Percentiles rank a stretch among this genome's conserved stretches.
Conservation (phyloP, 345 rosid species). For the Eucalyptus cladocalyx region DNA sequence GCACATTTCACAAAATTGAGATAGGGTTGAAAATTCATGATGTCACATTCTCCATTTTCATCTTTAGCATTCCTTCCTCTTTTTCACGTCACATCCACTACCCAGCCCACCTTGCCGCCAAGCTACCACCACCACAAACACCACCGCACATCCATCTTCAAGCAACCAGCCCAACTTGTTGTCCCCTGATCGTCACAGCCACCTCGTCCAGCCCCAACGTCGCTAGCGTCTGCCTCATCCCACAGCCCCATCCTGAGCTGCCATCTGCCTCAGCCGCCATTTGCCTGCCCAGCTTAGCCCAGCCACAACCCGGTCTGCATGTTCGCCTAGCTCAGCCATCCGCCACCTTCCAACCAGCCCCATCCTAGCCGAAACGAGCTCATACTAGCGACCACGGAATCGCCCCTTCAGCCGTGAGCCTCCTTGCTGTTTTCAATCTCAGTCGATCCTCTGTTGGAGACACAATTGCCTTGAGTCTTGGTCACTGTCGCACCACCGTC, state of each 20-base stretch:
- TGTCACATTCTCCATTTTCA: too few relatives aligned
- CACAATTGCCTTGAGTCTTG: too few relatives aligned
- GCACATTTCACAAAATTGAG: too few relatives aligned
- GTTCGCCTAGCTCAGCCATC: rapidly evolving
- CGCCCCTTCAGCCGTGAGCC: too few relatives aligned
- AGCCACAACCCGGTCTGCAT: rapidly evolving
- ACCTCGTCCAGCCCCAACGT: rapidly evolving
- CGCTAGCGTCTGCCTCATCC: rapidly evolving
- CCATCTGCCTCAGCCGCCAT: rapidly evolving
- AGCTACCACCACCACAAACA: too few relatives aligned
- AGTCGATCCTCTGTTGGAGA: rapidly evolving
- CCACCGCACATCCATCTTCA: too few relatives aligned
- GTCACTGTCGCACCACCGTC: rapidly evolving
- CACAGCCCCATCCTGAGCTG: too few relatives aligned
- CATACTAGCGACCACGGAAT: rapidly evolving
- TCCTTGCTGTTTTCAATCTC: rapidly evolving
- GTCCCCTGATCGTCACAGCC: rapidly evolving
- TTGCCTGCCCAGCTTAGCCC: rapidly evolving
- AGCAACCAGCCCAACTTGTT: rapidly evolving
- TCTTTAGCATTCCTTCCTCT: too few relatives aligned
- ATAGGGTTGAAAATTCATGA: rapidly evolving
- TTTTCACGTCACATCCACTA: too few relatives aligned
- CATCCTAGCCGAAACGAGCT: rapidly evolving
- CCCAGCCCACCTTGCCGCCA: too few relatives aligned
- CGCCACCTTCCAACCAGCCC: too few relatives aligned